Base-by-base conservation (phyloP, 164 flowering plant genomes). In the Warburgia ugandensis region DNA sequence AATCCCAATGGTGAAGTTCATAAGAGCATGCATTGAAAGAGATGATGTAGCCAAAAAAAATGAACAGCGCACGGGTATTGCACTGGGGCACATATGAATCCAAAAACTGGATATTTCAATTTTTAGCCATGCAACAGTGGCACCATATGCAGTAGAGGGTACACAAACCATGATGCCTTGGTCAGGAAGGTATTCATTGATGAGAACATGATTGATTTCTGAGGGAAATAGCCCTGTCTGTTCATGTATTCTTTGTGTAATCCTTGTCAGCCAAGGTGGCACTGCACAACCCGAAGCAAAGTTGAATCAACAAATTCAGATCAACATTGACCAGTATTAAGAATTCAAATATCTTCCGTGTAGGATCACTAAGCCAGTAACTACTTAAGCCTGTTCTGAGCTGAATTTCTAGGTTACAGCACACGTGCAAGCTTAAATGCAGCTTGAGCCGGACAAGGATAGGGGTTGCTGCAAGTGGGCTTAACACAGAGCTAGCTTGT, bases 111-210 rank as follows among this genome's bases (percentile, higher is more conserved):
- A 27, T 8, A 0, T 7, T 45, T 14, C 32, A 31, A 29, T 6
- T 28, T n/a, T n/a, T 22, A 5, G 20, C n/a, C 10, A 45, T 45
- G 27, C 28, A 29, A 45, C 16, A 33, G 17, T 39, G 40, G 13
- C 1, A 19, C 8, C 28, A 23, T 20, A 29, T 16, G 29, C 6
- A 11, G 46, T 30, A 23, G 29, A 27, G 16, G 27, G 49, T 36
- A 63, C 80, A 29, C 21, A n/a, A n/a, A 90, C 97, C 97, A 91
- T 87, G 61, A 91, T 91, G 57, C 97, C 97, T 73, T 91, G 97
- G 59, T 78, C 64, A 39, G 90, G 92, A 35, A 75, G 83, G 75
- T 91, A 91, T 62, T 90, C 97, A 59, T 90, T 90, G 73, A 90
- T 83, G 49, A 90, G 97, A 20, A 91, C 91, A 64, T 91, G 97